Evolutionary conservation across 73 alveolate genomes (phyloP).

Genomic region (Symbiodinium natans): DNA sequence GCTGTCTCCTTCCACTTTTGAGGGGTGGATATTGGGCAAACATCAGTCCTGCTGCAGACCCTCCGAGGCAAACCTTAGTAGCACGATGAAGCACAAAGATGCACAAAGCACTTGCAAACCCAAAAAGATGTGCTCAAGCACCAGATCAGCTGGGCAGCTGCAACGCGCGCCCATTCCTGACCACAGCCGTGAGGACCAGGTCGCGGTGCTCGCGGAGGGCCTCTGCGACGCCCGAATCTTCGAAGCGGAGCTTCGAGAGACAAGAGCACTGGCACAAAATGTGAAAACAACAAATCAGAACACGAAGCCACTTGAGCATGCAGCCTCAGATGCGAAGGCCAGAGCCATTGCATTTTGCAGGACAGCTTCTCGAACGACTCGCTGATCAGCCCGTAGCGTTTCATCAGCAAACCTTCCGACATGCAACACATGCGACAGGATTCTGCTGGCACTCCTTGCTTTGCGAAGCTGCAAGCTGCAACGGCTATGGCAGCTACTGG

Average conservation of each 20-base stretch:
- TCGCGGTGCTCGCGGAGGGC: slow-evolving; percentile 24
- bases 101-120: neutral
- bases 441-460: too few relatives aligned
- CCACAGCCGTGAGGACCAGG: slow-evolving; percentile 60
- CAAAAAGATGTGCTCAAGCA: too few relatives aligned
- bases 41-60: neutral
- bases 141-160: slow-evolving; percentile 3
- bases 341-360: slow-evolving; percentile 46
- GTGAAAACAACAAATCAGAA: too few relatives aligned
- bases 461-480: too few relatives aligned
- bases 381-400: slow-evolving; percentile 32
- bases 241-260: neutral
- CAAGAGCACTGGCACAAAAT: too few relatives aligned
- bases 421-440: neutral
- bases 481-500: too few relatives aligned
- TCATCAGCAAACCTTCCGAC: neutral
- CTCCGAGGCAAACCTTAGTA: neutral
- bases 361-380: slow-evolving; percentile 67
- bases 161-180: slow-evolving; percentile 50
- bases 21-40: too few relatives aligned
- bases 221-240: too few relatives aligned
- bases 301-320: too few relatives aligned
- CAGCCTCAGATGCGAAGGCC: slow-evolving; percentile 45
- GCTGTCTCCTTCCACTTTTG: neutral
- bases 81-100: neutral